A percentile compares a stretch with the other conserved stretches of the same genome.
These are phyloP conservation scores for Bipolaris zeicola DNA, from an alignment of 2,329 filamentous ascomycete genomes.

Conservation along the genomic window DNA sequence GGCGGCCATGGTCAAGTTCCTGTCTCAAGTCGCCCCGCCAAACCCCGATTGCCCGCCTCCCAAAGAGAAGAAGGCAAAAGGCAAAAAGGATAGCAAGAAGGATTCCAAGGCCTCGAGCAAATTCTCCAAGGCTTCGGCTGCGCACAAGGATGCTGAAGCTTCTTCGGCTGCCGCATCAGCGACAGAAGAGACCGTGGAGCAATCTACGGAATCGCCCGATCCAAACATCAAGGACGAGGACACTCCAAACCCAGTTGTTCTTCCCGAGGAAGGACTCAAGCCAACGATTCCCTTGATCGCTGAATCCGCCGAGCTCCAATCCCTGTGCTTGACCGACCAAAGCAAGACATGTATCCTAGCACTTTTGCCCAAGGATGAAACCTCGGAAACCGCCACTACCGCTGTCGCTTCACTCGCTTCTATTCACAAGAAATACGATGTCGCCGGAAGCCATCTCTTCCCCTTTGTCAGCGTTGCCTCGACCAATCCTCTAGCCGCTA, in stretches of 20 bases:
- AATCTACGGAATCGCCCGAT: slow-evolving; percentile 61
- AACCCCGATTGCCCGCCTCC: slow-evolving; percentile 74
- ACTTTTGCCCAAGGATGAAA: slow-evolving; percentile 47
- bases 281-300: slow-evolving; percentile 70
- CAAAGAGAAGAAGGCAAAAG: slow-evolving; percentile 52
- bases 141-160: slow-evolving; percentile 58
- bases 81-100: slow-evolving; percentile 53
- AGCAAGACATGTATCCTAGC: slow-evolving; percentile 84
- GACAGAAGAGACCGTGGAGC: slow-evolving; percentile 58
- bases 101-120: slow-evolving; percentile 55
- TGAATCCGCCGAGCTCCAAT: slow-evolving; percentile 66
- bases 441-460: slow-evolving; percentile 72
- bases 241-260: slow-evolving; percentile 55
- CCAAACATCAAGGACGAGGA: slow-evolving; percentile 54
- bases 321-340: slow-evolving; percentile 75
- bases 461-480: slow-evolving; percentile 78
- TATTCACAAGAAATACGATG: slow-evolving; percentile 75
- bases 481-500: slow-evolving; percentile 61
- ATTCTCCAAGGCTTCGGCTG: slow-evolving; percentile 58
- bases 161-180: slow-evolving; percentile 55
- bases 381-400: slow-evolving; percentile 53
- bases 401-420: slow-evolving; percentile 66
- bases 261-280: slow-evolving; percentile 58
- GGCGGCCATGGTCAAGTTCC: slow-evolving; percentile 77
- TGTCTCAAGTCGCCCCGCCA: slow-evolving; percentile 76